These are phyloP conservation scores for Tetrahymena malaccensis DNA, from an alignment of 73 alveolate species.

Conservation along the genomic window DNA sequence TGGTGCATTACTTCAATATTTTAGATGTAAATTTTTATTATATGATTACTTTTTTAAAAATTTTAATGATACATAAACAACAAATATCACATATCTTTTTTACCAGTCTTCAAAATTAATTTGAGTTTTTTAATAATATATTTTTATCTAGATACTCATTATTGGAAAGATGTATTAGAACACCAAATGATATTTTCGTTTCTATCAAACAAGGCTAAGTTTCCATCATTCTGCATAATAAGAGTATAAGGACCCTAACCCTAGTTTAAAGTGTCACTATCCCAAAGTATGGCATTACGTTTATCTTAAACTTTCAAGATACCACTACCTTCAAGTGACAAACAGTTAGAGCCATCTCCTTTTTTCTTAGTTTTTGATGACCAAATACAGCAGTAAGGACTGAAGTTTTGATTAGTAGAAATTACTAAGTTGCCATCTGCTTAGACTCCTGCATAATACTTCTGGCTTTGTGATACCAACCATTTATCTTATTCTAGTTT, in stretches of 20 bases:
- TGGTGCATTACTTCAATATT: no score
- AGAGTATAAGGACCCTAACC: background rate
- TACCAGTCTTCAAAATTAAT: no score
- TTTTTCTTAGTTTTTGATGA: background rate
- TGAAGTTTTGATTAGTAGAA: background rate
- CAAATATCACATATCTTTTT: no score
- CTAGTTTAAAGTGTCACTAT: background rate
- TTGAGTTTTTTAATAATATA: no score
- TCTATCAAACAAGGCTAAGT: background rate
- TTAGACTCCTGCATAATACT: background rate
- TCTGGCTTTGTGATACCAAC: background rate
- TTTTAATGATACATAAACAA: no score
- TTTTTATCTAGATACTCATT: no score
- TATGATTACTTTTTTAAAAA: no score
- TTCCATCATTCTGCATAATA: background rate
- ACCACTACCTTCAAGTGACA: background rate
- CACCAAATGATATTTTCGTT: background rate
- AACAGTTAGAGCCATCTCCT: background rate
- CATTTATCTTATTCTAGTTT: background rate
- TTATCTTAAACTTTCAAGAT: background rate
- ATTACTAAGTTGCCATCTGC: background rate
- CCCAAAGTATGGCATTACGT: background rate
- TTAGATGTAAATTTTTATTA: no score
- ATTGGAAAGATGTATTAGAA: background rate
- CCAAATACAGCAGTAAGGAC: background rate